These are phyloP conservation scores for Talaromyces adpressus DNA, from an alignment of 495 filamentous ascomycete species.

Conservation along the genomic window DNA sequence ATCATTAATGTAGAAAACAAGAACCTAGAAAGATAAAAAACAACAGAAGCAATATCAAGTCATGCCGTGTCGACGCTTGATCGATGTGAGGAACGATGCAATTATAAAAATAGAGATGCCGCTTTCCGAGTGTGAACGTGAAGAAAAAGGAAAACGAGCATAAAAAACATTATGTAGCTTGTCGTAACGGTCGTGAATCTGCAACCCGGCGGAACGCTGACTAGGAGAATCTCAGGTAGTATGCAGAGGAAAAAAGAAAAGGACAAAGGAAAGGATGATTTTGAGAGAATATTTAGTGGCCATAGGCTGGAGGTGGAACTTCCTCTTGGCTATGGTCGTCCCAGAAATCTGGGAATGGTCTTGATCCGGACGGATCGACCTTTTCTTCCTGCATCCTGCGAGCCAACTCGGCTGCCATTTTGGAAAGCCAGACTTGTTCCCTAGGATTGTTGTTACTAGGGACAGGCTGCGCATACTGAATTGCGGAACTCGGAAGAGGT, in stretches of 20 bases:
- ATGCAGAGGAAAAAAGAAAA: conserved; percentile 11
- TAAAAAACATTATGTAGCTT: not conserved
- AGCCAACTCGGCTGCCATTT: conserved; percentile 86
- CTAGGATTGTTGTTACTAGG: not conserved
- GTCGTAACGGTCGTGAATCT: conserved; percentile 10
- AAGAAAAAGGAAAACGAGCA: not conserved
- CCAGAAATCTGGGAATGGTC: conserved; percentile 33
- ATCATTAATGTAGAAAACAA: conserved; percentile 4
- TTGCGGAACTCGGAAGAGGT: conserved; percentile 15
- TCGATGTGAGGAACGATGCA: not conserved
- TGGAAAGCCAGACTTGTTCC: conserved; percentile 82
- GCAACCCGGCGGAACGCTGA: conserved; percentile 8
- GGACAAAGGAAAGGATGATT: conserved; percentile 6
- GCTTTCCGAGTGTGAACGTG: conserved; percentile 1
- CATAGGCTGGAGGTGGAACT: conserved; percentile 38
- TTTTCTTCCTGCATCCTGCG: conserved; percentile 74
- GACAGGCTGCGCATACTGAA: conserved; percentile 19
- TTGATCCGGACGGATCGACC: conserved; percentile 19
- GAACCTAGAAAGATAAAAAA: not conserved
- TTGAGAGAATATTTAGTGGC: conserved; percentile 23
- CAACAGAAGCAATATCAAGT: conserved; percentile 1
- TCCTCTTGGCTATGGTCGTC: conserved; percentile 31
- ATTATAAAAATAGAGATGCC: conserved; percentile 4
- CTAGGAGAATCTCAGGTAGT: conserved; percentile 6
- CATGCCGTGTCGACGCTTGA: not conserved